Conservation (phyloP, 116 monocot species). For the Dioscorea cayenensis region DNA sequence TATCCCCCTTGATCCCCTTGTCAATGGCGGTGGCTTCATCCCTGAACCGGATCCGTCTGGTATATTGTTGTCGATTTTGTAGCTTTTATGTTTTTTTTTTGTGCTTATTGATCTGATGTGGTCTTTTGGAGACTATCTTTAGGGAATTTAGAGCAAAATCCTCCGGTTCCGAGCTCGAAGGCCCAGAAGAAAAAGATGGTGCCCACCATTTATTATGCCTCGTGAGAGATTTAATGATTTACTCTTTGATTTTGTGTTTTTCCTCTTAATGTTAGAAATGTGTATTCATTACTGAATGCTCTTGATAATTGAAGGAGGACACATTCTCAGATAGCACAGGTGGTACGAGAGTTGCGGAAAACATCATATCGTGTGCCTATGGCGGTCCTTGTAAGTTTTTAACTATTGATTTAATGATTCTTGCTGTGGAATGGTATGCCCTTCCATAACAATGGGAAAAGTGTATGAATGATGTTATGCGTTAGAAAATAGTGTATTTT, state of each 20-base stretch:
- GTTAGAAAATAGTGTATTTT: too few species aligned
- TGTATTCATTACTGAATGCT: not conserved
- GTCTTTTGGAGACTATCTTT: not conserved
- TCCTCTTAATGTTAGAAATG: not conserved
- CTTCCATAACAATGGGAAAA: too few species aligned
- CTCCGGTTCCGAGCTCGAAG: constrained; percentile 13
- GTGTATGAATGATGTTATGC: too few species aligned
- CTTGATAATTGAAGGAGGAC: constrained; percentile 64
- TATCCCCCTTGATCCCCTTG: constrained; percentile 21
- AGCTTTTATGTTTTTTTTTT: not conserved
- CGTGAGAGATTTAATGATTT: constrained; percentile 39
- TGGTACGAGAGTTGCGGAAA: constrained; percentile 76
- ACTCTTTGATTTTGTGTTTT: too few species aligned
- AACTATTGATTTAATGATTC: not conserved
- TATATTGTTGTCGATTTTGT: not conserved
- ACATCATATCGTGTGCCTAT: constrained; percentile 92
- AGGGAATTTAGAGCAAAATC: constrained; percentile 26
- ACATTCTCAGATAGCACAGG: constrained; percentile 89
- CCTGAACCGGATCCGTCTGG: constrained; percentile 30
- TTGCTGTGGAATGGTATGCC: not conserved
- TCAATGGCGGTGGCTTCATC: constrained; percentile 60
- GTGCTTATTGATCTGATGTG: not conserved
- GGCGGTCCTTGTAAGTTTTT: constrained; percentile 60
- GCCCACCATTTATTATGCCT: constrained; percentile 82
- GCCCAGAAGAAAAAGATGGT: constrained; percentile 33